phyloP scores from a whole-genome alignment of 805 yeast species.

The Teunomyces aglyptinius region DNA sequence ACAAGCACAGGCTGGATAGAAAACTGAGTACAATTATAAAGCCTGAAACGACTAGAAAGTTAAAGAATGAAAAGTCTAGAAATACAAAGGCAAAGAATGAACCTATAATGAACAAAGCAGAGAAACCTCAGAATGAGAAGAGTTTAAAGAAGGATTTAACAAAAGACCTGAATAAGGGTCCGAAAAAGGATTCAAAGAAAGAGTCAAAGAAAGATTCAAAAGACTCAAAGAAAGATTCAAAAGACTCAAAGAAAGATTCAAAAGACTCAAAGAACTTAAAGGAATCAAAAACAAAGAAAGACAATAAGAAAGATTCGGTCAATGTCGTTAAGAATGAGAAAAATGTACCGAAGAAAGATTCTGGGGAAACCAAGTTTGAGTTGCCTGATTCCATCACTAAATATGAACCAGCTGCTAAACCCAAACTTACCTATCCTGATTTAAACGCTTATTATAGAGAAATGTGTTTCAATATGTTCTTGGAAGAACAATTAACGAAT shows the following conservation, averaged over 20 bases:
- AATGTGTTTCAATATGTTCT: conserved; percentile 58
- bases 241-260: not conserved
- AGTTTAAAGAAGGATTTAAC: not conserved
- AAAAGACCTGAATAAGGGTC: conserved; percentile 1
- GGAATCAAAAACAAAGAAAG: not conserved
- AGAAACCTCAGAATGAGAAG: not conserved
- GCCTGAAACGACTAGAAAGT: not conserved
- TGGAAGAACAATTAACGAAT: conserved; percentile 53
- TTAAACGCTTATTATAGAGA: conserved; percentile 54
- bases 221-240: not conserved
- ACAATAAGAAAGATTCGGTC: not conserved
- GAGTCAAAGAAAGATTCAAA: not conserved
- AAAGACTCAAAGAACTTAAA: not conserved
- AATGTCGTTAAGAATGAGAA: not conserved
- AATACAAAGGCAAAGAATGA: not conserved
- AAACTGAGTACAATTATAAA: too few species aligned
- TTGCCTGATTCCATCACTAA: conserved; percentile 5
- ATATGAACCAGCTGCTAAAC: conserved; percentile 16
- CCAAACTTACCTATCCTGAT: conserved; percentile 48
- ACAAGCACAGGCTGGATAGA: too few species aligned
- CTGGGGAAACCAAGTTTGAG: not conserved
- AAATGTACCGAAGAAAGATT: not conserved
- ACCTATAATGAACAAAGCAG: not conserved
- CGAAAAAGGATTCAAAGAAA: not conserved
- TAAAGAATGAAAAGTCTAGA: not conserved